Percentiles rank a stretch among this genome's conserved stretches.
These are phyloP conservation scores for Tylopilus intermedius DNA, from an alignment of 768 basidiomycete genomes.

Conservation along the genomic window DNA sequence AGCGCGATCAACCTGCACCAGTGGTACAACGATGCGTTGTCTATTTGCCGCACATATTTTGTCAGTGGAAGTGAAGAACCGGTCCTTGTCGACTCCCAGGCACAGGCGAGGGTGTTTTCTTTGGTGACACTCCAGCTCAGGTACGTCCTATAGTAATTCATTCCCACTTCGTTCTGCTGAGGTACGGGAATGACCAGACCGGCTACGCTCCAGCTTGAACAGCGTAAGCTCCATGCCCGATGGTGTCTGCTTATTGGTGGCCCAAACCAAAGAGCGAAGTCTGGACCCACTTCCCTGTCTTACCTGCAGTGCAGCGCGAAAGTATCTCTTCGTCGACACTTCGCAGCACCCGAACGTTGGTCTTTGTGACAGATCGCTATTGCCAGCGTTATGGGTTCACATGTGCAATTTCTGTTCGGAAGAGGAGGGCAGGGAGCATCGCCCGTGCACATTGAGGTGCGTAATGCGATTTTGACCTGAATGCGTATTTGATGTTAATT, in stretches of 20 bases:
- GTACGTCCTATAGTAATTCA: neutral
- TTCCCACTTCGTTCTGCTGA: neutral
- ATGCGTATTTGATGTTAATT: neutral
- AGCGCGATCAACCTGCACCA: too few species aligned
- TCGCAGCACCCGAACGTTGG: conserved; percentile 33
- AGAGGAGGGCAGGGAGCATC: conserved; percentile 26
- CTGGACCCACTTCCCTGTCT: conserved; percentile 58
- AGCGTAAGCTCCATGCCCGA: conserved; percentile 45
- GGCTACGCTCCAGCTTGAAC: conserved; percentile 38
- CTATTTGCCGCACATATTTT: too few species aligned
- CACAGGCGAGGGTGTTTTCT: conserved; percentile 48
- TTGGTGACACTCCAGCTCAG: conserved; percentile 41
- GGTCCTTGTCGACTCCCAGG: too few species aligned
- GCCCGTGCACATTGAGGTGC: conserved; percentile 45
- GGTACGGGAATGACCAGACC: conserved; percentile 31
- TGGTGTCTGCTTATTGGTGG: conserved; percentile 47
- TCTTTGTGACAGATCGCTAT: conserved; percentile 40
- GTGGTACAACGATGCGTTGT: too few species aligned
- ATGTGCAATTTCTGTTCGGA: conserved; percentile 38
- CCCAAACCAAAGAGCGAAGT: conserved; percentile 39
- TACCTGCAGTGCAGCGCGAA: conserved; percentile 47
- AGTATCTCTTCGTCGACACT: conserved; percentile 35
- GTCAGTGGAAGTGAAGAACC: too few species aligned
- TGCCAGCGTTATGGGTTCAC: conserved; percentile 31
- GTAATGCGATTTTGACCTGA: conserved; percentile 18